Evolutionary conservation across 139 green algal species (phyloP).

Genomic region (Astrephomene gubernaculifera): DNA sequence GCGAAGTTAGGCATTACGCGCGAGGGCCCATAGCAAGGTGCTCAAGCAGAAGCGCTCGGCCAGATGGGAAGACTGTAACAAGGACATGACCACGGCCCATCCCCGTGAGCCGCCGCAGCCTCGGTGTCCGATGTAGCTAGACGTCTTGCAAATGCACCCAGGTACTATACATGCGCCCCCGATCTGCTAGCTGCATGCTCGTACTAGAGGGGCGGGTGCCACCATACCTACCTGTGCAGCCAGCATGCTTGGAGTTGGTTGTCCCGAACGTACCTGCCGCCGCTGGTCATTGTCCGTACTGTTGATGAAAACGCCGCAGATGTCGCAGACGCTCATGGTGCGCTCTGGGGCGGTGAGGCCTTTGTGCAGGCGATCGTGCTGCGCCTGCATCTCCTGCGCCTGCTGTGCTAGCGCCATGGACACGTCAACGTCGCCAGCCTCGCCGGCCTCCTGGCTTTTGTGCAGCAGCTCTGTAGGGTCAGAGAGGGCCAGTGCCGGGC

Average conservation of each 20-base stretch:
- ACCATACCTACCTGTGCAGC: conserved; percentile 36
- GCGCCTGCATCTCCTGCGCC: conserved; percentile 68
- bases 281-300: conserved; percentile 85
- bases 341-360: conserved; percentile 73
- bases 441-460: conserved; percentile 70
- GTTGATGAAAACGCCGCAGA: conserved; percentile 92
- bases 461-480: conserved; percentile 71
- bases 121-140: too few species aligned
- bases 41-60: too few species aligned
- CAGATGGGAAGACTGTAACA: too few species aligned
- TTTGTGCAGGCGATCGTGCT: conserved; percentile 75
- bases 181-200: too few species aligned
- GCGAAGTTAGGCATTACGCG: too few species aligned
- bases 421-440: conserved; percentile 86
- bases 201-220: background rate
- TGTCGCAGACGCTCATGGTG: conserved; percentile 86
- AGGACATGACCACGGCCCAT: too few species aligned
- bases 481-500: too few species aligned
- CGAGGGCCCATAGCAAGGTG: too few species aligned
- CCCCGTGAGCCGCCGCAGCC: too few species aligned
- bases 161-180: too few species aligned
- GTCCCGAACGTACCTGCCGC: conserved; percentile 54
- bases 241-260: conserved; percentile 20
- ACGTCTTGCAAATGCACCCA: too few species aligned
- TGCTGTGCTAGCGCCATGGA: conserved; percentile 73